Evolutionary conservation across 257 asterid species (phyloP), one percentile per base, ranked within the genome.

Genomic region (Solanum stenotomum): DNA sequence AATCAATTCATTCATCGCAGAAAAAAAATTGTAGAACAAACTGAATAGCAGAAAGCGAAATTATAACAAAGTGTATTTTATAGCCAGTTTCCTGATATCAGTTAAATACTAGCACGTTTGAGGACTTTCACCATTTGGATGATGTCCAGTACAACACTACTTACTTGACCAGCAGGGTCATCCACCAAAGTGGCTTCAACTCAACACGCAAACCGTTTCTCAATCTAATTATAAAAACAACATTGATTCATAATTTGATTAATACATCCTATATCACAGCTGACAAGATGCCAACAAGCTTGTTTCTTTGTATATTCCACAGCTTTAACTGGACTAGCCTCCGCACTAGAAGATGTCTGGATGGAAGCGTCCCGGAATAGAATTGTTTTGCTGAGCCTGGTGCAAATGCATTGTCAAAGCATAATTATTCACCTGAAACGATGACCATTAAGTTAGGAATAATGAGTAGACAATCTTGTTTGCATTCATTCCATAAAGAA

Each of bases 361-460:
- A 87, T 93, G 88, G 93, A 92, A 94, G 25, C 89, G 96, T 67
- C 98, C 98, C 0, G 91, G 93, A 38, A 94, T 93, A 71, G 94
- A 89, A 89, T 89, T 93, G 92, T 89, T 83, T 82, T 91, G 95
- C 93, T 93, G 92, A 77, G 96, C 97, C 90, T 93, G 96, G 8
- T 88, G 94, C 91, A 96, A 70, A 85, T 92, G 96, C 96, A 95
- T 85, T 16, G 88, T 89, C 93, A 96, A 91, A 9, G 96, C 96
- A 87, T 96, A 96, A 92, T 95, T 95, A 86, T 91, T 94, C 92
- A 95, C 91, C 98, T 96, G 94, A 92, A 93, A 86, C 27, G 31
- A 84, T 46, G 84, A 42, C 16, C 63, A 56, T 29, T 5, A 82
- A 86, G 78, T 83, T 78, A 77, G 29, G 49, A 52, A 56, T n/a